phyloP scores from a whole-genome alignment of 1,284 basidiomycete genomes.

The Melampsora americana region DNA sequence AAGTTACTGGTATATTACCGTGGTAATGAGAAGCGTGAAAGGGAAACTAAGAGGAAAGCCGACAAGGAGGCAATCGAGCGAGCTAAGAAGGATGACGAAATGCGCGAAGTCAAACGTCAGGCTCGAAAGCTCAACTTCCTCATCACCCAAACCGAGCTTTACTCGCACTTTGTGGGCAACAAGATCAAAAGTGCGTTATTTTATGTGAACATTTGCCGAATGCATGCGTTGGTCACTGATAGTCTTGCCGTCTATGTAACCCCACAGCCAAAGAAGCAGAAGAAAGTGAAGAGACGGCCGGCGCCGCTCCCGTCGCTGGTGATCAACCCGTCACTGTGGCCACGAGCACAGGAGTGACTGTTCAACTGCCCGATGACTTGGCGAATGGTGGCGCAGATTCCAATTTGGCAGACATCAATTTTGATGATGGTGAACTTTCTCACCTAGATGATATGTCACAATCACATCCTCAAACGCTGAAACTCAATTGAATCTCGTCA shows the following conservation, averaged over 20 bases:
- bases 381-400: constrained; percentile 61
- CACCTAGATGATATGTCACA: no score
- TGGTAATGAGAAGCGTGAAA: constrained; percentile 85
- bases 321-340: constrained; percentile 52
- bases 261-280: constrained; percentile 77
- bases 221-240: no score
- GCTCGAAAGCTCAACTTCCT: constrained; percentile 97
- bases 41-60: constrained; percentile 86
- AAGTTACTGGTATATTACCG: constrained; percentile 92
- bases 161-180: constrained; percentile 98
- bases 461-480: no score
- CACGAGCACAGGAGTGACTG: constrained; percentile 46
- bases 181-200: constrained; percentile 82
- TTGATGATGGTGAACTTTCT: constrained; percentile 71
- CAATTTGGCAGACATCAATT: constrained; percentile 76
- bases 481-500: no score
- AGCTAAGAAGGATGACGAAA: constrained; percentile 91
- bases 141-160: constrained; percentile 97
- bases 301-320: constrained; percentile 45
- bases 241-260: background rate
- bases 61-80: constrained; percentile 89
- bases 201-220: constrained; percentile 3
- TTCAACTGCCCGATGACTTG: constrained; percentile 63
- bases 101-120: constrained; percentile 88
- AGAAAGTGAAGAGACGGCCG: constrained; percentile 63